Conservation (phyloP, 768 basidiomycete species). For the Termitomyces sp. region DNA sequence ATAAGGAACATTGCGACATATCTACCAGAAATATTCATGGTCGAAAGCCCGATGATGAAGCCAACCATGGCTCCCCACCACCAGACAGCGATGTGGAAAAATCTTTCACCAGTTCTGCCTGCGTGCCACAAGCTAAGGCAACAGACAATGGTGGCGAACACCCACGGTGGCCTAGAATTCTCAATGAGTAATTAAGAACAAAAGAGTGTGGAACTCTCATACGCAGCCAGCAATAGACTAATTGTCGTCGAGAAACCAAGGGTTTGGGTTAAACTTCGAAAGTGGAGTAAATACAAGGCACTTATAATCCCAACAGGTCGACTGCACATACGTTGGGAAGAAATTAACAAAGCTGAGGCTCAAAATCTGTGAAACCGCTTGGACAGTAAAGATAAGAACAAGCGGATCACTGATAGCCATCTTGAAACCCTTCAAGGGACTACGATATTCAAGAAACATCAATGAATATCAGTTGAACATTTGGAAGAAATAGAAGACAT, state of each 20-base stretch:
- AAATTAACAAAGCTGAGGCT: conserved; percentile 61
- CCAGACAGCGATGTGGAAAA: conserved; percentile 54
- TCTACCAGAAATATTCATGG: conserved; percentile 46
- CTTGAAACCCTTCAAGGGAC: conserved; percentile 49
- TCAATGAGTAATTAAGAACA: neutral
- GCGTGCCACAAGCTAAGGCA: conserved; percentile 55
- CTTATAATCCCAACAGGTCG: neutral
- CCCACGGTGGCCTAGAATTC: conserved; percentile 55
- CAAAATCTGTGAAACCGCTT: conserved; percentile 46
- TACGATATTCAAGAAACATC: conserved; percentile 17
- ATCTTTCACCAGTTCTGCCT: conserved; percentile 61
- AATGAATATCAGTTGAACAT: neutral
- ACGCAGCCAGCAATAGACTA: conserved; percentile 62
- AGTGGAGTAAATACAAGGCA: neutral
- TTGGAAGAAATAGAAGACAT: conserved; percentile 21
- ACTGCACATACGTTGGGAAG: conserved; percentile 43
- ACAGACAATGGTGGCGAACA: conserved; percentile 49
- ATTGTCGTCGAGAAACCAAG: conserved; percentile 63
- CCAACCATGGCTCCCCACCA: conserved; percentile 62
- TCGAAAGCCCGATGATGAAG: conserved; percentile 57
- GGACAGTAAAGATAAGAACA: conserved; percentile 51
- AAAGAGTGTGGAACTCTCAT: conserved; percentile 17
- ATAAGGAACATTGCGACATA: conserved; percentile 65
- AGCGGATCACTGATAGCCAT: conserved; percentile 56
- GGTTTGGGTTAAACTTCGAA: conserved; percentile 49